Percentiles rank a stretch among this genome's conserved stretches.
phyloP scores from a whole-genome alignment of 805 yeast genomes.

The Candida boidinii region DNA sequence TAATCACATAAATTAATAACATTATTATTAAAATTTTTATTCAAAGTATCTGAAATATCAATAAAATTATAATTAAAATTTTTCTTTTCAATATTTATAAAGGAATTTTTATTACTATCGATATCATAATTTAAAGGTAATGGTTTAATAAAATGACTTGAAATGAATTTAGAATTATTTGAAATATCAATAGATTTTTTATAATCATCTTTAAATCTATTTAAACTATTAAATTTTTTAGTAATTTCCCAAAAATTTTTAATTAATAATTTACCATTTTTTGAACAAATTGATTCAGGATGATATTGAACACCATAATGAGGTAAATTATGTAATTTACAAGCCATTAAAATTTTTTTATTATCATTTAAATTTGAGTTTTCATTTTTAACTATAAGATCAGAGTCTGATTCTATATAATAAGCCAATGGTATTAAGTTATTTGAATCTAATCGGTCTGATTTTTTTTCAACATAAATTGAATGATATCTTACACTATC shows the following conservation, averaged over 20 bases:
- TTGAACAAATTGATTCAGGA: constrained; percentile 89
- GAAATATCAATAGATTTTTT: no score
- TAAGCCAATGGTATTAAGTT: constrained; percentile 52
- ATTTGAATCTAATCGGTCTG: constrained; percentile 6
- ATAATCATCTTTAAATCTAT: no score
- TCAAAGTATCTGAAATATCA: background rate
- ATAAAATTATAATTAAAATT: no score
- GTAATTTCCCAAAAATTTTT: constrained; percentile 55
- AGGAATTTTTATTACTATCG: no score
- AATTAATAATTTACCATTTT: constrained; percentile 50
- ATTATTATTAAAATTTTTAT: constrained; percentile 1
- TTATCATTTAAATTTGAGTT: no score
- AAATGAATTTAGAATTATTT: no score
- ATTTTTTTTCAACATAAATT: constrained; percentile 36
- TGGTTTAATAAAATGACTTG: no score
- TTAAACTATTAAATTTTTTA: constrained; percentile 22
- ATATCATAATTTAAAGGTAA: no score
- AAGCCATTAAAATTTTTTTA: constrained; percentile 66
- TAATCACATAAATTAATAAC: constrained; percentile 39
- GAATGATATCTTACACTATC: constrained; percentile 88
- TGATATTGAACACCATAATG: constrained; percentile 95
- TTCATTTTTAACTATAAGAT: no score
- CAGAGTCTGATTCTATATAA: constrained; percentile 33
- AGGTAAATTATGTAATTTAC: constrained; percentile 48
- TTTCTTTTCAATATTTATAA: no score